These are phyloP conservation scores for Castanea sativa DNA, from an alignment of 306 rosid genomes.

Conservation along the genomic window DNA sequence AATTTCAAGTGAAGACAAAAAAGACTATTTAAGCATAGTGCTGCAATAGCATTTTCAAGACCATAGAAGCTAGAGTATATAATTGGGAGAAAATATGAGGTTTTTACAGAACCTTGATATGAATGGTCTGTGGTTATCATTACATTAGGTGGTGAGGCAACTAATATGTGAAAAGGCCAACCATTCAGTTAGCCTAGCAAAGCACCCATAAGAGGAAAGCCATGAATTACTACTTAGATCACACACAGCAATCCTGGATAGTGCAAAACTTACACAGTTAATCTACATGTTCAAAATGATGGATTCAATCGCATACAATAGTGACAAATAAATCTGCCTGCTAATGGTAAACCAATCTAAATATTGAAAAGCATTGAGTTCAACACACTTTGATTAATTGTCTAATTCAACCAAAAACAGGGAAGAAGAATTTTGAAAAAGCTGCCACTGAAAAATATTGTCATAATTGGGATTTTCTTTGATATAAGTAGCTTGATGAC, in stretches of 20 bases:
- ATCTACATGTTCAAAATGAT: not conserved
- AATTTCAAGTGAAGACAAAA: not conserved
- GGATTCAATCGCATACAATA: not conserved
- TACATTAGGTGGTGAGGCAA: not conserved
- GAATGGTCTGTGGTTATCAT: not conserved
- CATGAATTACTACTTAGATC: not conserved
- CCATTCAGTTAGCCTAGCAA: too few species aligned
- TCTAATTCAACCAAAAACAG: not conserved
- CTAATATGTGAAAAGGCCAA: not conserved
- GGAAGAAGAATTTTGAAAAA: not conserved
- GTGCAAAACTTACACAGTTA: not conserved
- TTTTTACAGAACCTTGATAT: not conserved
- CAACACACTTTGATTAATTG: not conserved
- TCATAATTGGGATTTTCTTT: not conserved
- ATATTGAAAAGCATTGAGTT: not conserved
- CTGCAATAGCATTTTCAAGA: not conserved
- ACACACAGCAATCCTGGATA: not conserved
- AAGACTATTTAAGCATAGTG: not conserved
- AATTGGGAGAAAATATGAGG: not conserved
- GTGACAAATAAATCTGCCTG: not conserved
- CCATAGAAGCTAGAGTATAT: not conserved
- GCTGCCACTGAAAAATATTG: not conserved
- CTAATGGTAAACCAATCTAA: not conserved
- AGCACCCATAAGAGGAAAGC: not conserved
- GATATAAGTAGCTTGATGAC: not conserved